Base-by-base conservation (phyloP, 768 basidiomycete genomes). In the Strobilomyces confusus region DNA sequence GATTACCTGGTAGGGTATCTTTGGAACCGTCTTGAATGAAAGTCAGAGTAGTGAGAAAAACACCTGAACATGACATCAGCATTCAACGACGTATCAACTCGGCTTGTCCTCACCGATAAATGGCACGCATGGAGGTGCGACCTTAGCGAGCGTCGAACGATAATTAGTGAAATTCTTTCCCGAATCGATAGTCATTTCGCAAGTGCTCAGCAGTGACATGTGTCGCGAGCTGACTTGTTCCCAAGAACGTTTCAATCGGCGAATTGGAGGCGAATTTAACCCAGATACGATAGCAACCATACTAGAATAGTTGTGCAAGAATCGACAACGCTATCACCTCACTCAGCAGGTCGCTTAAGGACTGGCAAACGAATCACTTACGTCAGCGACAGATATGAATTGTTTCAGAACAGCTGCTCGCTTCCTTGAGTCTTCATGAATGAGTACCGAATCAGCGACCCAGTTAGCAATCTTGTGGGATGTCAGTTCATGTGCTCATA, bases 11-110 rank as follows among this genome's bases (percentile, higher is more conserved):
- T 11, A 97, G 75, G 60, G 78, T 83, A 73, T 98, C 92, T 47
- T 88, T 87, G 64, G 92, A 93, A 9, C 95, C 97, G 61, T 98
- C 97, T 71, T 97, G 92, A 67, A 97, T 95, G 71, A 98, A 98
- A n/a, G 94, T 95, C 56, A 98, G 76, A 8, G 89, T 92, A 7
- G 95, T 95, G 25, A 99, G 81, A 75, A 95, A 98, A 50, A 98
- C 89, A 63, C 97, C 95, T 97, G 61, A 0, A 15, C 17, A 13
- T 38, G 37, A 43, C 43, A 41, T 50, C 44, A 58, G 55, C 13
- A 51, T 42, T 44, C 14, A 26, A 13, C 40, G 14, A 26, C 11
- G 22, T 12, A 20, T 48, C 37, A 40, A 15, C 19, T 30, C 17
- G 6, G 33, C 19, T 4, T 30, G 32, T 25, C 66, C 81, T 59